Percentiles rank a stretch among this genome's conserved stretches.
Evolutionary conservation across 2,329 filamentous ascomycete species (phyloP).

Genomic region (Orbilia javanica): DNA sequence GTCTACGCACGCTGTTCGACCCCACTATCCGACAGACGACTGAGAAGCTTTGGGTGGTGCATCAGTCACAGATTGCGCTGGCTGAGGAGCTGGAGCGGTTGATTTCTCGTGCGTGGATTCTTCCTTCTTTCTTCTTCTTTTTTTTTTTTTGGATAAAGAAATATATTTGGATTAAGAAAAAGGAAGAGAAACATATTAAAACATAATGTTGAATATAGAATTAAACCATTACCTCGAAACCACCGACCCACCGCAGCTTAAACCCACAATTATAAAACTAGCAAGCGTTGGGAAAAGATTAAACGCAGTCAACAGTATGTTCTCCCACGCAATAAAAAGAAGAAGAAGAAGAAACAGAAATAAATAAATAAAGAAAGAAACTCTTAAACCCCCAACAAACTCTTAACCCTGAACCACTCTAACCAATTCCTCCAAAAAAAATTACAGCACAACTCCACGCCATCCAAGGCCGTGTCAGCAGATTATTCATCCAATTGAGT

Average conservation of each 20-base stretch:
- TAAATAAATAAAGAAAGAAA: no score
- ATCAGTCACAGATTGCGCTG: conserved; percentile 61
- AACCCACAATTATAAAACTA: conserved; percentile 62
- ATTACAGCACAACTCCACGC: conserved; percentile 58
- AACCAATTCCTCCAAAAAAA: background rate
- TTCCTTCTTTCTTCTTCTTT: no score
- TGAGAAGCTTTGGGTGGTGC: conserved; percentile 61
- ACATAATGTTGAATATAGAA: conserved; percentile 38
- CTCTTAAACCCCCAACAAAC: background rate
- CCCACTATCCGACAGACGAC: conserved; percentile 62
- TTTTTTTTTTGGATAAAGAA: no score
- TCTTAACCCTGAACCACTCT: background rate
- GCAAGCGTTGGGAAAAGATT: conserved; percentile 60
- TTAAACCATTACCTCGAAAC: conserved; percentile 61
- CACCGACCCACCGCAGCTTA: conserved; percentile 61
- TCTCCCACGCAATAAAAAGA: no score
- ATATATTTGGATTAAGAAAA: no score
- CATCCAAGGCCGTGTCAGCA: conserved; percentile 61
- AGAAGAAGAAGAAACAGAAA: no score
- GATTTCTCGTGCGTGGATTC: conserved; percentile 61
- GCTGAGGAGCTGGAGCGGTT: conserved; percentile 61
- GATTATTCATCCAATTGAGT: conserved; percentile 61
- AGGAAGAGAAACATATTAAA: background rate
- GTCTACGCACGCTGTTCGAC: conserved; percentile 61
- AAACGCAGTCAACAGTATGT: conserved; percentile 60